Evolutionary conservation across 441 rosid genomes (phyloP).

Genomic region (Cnidoscolus chayamansa): DNA sequence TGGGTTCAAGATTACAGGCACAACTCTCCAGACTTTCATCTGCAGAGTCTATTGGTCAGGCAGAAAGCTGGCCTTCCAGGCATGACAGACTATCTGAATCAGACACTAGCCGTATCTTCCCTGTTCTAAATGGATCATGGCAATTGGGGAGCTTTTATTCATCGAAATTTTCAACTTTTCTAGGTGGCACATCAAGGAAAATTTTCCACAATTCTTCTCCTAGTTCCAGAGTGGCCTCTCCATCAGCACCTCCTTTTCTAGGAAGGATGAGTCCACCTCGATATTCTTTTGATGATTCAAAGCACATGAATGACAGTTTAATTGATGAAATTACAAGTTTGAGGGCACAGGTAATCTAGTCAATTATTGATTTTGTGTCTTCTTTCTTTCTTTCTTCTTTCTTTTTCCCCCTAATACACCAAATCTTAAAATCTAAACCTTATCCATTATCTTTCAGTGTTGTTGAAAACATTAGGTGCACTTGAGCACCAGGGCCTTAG

Average conservation of each 20-base stretch:
- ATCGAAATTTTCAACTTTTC: conserved; percentile 34
- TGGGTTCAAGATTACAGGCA: conserved; percentile 34
- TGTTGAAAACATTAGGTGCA: background rate
- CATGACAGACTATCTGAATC: conserved; percentile 27
- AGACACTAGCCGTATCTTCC: conserved; percentile 33
- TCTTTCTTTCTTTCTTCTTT: background rate
- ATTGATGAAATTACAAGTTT: conserved; percentile 51
- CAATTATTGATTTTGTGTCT: conserved; percentile 7
- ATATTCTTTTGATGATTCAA: conserved; percentile 46
- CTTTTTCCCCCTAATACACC: background rate
- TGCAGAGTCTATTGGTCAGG: conserved; percentile 26
- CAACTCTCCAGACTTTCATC: conserved; percentile 45
- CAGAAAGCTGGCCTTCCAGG: conserved; percentile 33
- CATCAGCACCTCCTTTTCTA: conserved; percentile 43
- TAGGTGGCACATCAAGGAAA: conserved; percentile 35
- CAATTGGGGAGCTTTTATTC: conserved; percentile 32
- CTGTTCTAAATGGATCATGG: conserved; percentile 34
- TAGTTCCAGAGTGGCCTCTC: conserved; percentile 41
- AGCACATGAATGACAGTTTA: conserved; percentile 37
- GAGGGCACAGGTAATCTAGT: conserved; percentile 57
- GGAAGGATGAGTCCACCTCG: conserved; percentile 51
- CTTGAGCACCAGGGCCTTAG: background rate
- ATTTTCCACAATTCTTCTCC: conserved; percentile 33
- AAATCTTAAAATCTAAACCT: background rate
- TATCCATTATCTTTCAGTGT: background rate